Conservation (phyloP, 2,329 filamentous ascomycete genomes). For the Fusarium pseudocircinatum region DNA sequence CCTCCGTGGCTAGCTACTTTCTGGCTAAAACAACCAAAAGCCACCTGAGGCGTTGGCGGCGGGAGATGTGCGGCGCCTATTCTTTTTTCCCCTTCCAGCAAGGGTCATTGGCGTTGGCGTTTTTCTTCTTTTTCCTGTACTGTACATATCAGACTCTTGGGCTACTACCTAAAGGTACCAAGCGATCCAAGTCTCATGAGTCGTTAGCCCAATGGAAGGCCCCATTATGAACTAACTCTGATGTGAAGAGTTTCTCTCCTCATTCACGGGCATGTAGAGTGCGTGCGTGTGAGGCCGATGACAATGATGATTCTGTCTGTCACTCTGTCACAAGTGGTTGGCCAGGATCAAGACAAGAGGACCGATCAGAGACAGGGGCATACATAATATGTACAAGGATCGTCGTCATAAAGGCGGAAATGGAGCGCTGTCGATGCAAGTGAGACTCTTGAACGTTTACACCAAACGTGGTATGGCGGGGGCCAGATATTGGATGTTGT, state of each 20-base stretch:
- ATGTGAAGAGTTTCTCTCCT: not conserved
- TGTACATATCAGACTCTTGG: slow-evolving; percentile 7
- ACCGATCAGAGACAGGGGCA: slow-evolving; percentile 35
- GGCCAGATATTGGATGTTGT: not conserved
- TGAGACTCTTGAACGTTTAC: slow-evolving; percentile 9
- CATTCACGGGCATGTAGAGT: not conserved
- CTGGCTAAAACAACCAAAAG: slow-evolving; percentile 26
- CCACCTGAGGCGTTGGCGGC: slow-evolving; percentile 32
- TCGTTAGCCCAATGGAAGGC: not conserved
- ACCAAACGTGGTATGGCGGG: not conserved
- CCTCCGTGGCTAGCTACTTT: slow-evolving; percentile 17
- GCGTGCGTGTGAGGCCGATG: slow-evolving; percentile 8
- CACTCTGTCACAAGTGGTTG: slow-evolving; percentile 15
- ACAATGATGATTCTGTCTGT: not conserved
- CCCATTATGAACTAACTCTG: not conserved
- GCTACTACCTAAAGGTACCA: not conserved
- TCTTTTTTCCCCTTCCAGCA: slow-evolving; percentile 24
- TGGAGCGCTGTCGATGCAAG: slow-evolving; percentile 30
- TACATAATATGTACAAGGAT: slow-evolving; percentile 21
- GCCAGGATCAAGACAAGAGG: slow-evolving; percentile 5
- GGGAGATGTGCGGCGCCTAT: slow-evolving; percentile 33
- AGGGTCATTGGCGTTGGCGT: slow-evolving; percentile 23
- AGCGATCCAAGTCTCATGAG: not conserved
- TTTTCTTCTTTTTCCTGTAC: not conserved
- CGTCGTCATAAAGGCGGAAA: slow-evolving; percentile 24